Evolutionary conservation across 441 rosid genomes (phyloP).

Genomic region (Bruguiera hainesii): DNA sequence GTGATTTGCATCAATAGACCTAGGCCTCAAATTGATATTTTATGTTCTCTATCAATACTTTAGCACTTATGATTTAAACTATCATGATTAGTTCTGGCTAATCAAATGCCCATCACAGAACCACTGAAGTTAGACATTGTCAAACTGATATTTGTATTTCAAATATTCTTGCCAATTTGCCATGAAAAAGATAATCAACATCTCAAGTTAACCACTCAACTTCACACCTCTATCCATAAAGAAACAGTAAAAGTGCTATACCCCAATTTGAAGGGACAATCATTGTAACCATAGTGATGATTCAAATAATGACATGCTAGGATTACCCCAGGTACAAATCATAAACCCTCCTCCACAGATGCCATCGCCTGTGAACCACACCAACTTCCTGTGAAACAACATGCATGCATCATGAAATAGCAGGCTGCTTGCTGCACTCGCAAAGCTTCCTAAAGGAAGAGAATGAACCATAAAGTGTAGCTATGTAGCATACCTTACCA

Average conservation of each 20-base stretch:
- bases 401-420: constrained; percentile 8
- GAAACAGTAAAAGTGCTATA: not conserved
- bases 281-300: not conserved
- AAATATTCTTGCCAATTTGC: not conserved
- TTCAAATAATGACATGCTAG: constrained; percentile 10
- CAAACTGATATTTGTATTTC: not conserved
- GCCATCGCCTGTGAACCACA: constrained; percentile 96
- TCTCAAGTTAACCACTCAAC: not conserved
- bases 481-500: constrained; percentile 59
- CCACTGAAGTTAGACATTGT: not conserved
- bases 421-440: constrained; percentile 4
- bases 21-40: no score
- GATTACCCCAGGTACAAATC: constrained; percentile 90
- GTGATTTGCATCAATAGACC: no score
- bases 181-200: not conserved
- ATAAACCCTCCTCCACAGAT: constrained; percentile 94
- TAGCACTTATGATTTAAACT: no score
- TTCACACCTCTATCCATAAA: not conserved
- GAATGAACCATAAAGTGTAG: not conserved
- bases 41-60: no score
- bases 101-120: no score
- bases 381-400: constrained; percentile 65
- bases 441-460: constrained; percentile 10
- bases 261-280: not conserved
- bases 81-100: no score